phyloP scores from a whole-genome alignment of 345 rosid genomes.

The Combretum micranthum region DNA sequence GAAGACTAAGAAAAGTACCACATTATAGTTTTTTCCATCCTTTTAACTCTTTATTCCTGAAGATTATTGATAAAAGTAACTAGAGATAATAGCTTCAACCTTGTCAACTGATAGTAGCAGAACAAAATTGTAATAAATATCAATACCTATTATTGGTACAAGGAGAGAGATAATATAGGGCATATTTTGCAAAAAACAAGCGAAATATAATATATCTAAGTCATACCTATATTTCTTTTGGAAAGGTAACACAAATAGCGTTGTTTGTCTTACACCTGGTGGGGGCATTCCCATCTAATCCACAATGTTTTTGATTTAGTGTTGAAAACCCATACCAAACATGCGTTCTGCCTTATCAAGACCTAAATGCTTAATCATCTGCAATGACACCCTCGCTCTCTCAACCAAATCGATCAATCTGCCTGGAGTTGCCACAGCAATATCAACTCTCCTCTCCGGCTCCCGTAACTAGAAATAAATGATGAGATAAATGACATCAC shows the following conservation, averaged over 20 bases:
- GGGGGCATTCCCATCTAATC: constrained; percentile 95
- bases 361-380: constrained; percentile 78
- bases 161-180: too few species aligned
- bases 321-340: constrained; percentile 99
- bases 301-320: constrained; percentile 89
- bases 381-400: constrained; percentile 91
- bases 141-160: too few species aligned
- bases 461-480: constrained; percentile 63
- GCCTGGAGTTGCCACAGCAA: constrained; percentile 99
- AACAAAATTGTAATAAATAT: too few species aligned
- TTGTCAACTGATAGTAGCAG: too few species aligned
- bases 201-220: neutral
- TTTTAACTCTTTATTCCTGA: too few species aligned
- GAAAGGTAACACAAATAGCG: constrained; percentile 97
- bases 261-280: constrained; percentile 78
- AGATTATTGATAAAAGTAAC: too few species aligned
- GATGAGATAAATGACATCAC: too few species aligned
- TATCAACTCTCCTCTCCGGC: constrained; percentile 93
- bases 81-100: too few species aligned
- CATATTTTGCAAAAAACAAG: neutral
- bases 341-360: constrained; percentile 97
- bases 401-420: constrained; percentile 87
- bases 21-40: too few species aligned
- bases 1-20: too few species aligned
- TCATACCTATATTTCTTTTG: constrained; percentile 83